phyloP scores from a whole-genome alignment of 1,284 basidiomycete genomes.

The Leccinum griseonigrum region DNA sequence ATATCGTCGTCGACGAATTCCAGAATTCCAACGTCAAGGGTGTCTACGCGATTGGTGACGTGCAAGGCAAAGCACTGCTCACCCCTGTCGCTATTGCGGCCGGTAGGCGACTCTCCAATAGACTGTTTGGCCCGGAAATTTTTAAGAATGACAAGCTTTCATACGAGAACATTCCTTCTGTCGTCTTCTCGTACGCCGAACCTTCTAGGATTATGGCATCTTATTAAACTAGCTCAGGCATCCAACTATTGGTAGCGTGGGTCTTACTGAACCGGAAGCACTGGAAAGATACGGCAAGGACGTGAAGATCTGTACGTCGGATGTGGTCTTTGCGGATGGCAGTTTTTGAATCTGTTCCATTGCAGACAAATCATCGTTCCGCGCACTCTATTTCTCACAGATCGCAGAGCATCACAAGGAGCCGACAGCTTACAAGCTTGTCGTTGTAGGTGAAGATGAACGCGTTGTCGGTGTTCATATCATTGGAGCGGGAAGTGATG shows the following conservation, averaged over 20 bases:
- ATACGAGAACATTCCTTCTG: slow-evolving; percentile 91
- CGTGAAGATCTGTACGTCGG: slow-evolving; percentile 83
- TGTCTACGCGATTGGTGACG: slow-evolving; percentile 89
- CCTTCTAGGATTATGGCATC: not conserved
- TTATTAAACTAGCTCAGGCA: slow-evolving; percentile 51
- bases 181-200: slow-evolving; percentile 87
- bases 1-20: slow-evolving; percentile 89
- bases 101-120: slow-evolving; percentile 84
- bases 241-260: slow-evolving; percentile 90
- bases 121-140: slow-evolving; percentile 84
- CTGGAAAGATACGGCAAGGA: slow-evolving; percentile 82
- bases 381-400: slow-evolving; percentile 87
- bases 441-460: slow-evolving; percentile 85
- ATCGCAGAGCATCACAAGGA: slow-evolving; percentile 85
- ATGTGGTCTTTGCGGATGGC: not conserved
- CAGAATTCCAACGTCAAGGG: slow-evolving; percentile 78
- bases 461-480: slow-evolving; percentile 95
- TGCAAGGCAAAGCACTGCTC: slow-evolving; percentile 86
- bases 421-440: slow-evolving; percentile 91
- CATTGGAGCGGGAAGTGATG: slow-evolving; percentile 87
- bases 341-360: slow-evolving; percentile 11
- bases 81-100: slow-evolving; percentile 99
- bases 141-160: slow-evolving; percentile 86
- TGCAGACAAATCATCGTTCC: slow-evolving; percentile 76
- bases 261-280: slow-evolving; percentile 90